These are phyloP conservation scores for Dujonia santamariae DNA, from an alignment of 1,139 yeast genomes.

Conservation along the genomic window DNA sequence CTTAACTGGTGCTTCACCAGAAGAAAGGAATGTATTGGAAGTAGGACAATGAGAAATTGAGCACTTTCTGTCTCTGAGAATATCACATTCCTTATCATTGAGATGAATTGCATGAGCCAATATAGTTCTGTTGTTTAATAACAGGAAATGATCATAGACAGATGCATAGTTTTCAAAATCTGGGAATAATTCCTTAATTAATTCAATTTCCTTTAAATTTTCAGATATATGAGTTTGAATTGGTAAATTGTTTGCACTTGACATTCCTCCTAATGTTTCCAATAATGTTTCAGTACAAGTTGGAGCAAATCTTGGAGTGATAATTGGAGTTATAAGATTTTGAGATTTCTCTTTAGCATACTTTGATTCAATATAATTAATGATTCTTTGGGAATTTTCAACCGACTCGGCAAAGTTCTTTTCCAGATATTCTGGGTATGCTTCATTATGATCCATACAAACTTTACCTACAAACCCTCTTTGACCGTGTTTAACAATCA, in stretches of 20 bases:
- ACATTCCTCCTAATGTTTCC: constrained; percentile 59
- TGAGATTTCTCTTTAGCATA: constrained; percentile 1
- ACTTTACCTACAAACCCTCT: constrained; percentile 91
- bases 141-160: constrained; percentile 65
- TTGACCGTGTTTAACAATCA: constrained; percentile 68
- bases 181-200: constrained; percentile 78
- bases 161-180: constrained; percentile 65
- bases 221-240: constrained; percentile 91
- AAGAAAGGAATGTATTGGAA: constrained; percentile 81
- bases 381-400: constrained; percentile 53
- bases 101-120: constrained; percentile 90
- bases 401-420: constrained; percentile 57
- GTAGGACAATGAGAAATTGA: constrained; percentile 95
- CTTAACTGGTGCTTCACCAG: constrained; percentile 83
- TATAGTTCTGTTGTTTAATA: constrained; percentile 65
- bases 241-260: constrained; percentile 51
- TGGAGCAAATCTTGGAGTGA: constrained; percentile 96
- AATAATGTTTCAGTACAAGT: constrained; percentile 69
- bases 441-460: constrained; percentile 70
- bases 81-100: constrained; percentile 55
- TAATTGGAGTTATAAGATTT: constrained; percentile 49
- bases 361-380: constrained; percentile 47
- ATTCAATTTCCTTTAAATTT: constrained; percentile 66
- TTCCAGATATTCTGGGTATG: constrained; percentile 71
- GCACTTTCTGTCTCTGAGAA: constrained; percentile 51